A percentile compares a stretch with the other conserved stretches of the same genome.
phyloP scores from a whole-genome alignment of 805 yeast species.

The Ogataea zsoltii region DNA sequence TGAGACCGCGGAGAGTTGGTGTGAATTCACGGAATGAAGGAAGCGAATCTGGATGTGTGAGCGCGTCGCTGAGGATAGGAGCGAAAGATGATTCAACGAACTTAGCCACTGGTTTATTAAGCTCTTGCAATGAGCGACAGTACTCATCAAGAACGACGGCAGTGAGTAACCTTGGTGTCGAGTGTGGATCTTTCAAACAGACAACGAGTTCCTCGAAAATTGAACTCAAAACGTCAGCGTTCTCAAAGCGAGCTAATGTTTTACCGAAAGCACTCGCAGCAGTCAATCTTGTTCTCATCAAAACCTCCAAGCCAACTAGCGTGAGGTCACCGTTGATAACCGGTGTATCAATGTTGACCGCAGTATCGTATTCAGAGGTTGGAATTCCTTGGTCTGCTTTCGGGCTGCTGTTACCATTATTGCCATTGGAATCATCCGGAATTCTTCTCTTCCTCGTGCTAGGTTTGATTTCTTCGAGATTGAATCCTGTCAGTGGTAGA shows the following conservation, averaged over 20 bases:
- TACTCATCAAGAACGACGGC: constrained; percentile 74
- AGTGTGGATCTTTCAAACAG: constrained; percentile 59
- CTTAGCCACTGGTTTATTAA: constrained; percentile 12
- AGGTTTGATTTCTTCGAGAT: constrained; percentile 32
- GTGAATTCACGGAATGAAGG: constrained; percentile 80
- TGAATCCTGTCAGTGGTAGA: constrained; percentile 29
- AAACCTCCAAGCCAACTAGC: constrained; percentile 71
- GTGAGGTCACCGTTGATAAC: constrained; percentile 89
- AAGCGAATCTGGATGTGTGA: constrained; percentile 44
- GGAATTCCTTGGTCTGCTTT: constrained; percentile 44
- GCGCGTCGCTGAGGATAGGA: constrained; percentile 33
- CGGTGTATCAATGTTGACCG: constrained; percentile 90
- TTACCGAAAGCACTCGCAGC: constrained; percentile 78
- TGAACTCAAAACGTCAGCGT: constrained; percentile 36
- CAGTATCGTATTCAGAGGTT: constrained; percentile 51
- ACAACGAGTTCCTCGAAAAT: constrained; percentile 40
- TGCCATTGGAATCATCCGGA: constrained; percentile 9
- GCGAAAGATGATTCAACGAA: constrained; percentile 10
- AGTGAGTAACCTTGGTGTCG: constrained; percentile 77
- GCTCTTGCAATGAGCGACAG: constrained; percentile 38
- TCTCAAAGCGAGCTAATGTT: constrained; percentile 51
- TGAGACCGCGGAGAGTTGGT: constrained; percentile 78
- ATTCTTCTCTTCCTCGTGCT: constrained; percentile 52
- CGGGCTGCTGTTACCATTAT: constrained; percentile 5
- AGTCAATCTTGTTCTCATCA: constrained; percentile 72